Evolutionary conservation across 2,329 filamentous ascomycete genomes (phyloP).

Genomic region (Calonectria leucothoes): DNA sequence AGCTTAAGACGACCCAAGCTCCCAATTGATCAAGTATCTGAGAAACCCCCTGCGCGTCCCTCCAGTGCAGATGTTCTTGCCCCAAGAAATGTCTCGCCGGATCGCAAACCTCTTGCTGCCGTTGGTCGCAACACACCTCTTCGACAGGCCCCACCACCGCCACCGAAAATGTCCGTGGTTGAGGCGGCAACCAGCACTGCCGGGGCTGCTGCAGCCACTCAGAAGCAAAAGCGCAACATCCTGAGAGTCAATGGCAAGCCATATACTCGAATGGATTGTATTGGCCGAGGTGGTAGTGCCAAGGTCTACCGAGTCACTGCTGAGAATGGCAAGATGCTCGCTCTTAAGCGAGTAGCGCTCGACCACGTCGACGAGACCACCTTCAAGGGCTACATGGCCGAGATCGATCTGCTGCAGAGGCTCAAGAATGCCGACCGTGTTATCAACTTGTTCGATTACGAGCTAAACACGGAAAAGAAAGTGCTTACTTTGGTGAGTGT

Average conservation of each 20-base stretch:
- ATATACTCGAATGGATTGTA: constrained; percentile 89
- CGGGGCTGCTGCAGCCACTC: constrained; percentile 80
- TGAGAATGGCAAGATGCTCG: constrained; percentile 95
- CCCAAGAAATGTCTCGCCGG: constrained; percentile 59
- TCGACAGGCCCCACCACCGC: constrained; percentile 81
- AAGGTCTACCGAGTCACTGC: constrained; percentile 97
- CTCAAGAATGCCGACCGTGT: constrained; percentile 89
- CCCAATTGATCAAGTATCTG: constrained; percentile 63
- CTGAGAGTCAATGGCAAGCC: constrained; percentile 90
- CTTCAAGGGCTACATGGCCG: constrained; percentile 89
- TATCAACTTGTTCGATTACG: constrained; percentile 90
- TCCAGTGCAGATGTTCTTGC: constrained; percentile 57
- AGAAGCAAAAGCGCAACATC: constrained; percentile 83
- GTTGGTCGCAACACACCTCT: constrained; percentile 78
- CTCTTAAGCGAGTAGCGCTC: constrained; percentile 90
- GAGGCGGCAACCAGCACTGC: constrained; percentile 88
- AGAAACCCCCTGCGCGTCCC: constrained; percentile 66
- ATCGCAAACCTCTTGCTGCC: constrained; percentile 65
- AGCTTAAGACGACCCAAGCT: constrained; percentile 74
- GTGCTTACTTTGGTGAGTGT: constrained; percentile 82
- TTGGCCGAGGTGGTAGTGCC: constrained; percentile 92
- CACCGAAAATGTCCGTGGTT: constrained; percentile 96
- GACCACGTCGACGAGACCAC: constrained; percentile 89
- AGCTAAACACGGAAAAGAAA: constrained; percentile 93
- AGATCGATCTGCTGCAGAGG: constrained; percentile 90